Evolutionary conservation across 257 asterid genomes (phyloP).

Genomic region (Scutellaria minor): DNA sequence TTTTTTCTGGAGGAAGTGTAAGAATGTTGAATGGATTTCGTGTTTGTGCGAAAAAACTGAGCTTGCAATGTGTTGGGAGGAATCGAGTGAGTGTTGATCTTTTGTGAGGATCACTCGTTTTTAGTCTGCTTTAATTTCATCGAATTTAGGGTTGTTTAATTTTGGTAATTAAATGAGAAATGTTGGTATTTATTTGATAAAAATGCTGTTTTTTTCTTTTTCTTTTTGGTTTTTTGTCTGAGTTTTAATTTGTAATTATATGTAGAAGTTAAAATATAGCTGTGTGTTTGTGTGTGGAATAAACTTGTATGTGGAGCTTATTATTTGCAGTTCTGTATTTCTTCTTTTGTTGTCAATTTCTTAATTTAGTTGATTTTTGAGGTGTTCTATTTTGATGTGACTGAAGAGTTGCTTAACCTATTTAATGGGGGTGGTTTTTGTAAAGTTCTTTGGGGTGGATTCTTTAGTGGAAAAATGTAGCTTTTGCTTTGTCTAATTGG

Average conservation of each 20-base stretch:
- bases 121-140: slow-evolving; percentile 20
- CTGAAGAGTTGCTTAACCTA: slow-evolving; percentile 29
- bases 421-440: slow-evolving; percentile 20
- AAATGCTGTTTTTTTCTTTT: slow-evolving; percentile 11
- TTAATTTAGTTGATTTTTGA: slow-evolving; percentile 28
- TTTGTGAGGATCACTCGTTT: slow-evolving; percentile 28
- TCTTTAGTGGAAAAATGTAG: slow-evolving; percentile 30
- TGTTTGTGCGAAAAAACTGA: slow-evolving; percentile 20
- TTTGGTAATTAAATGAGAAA: slow-evolving; percentile 21
- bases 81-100: slow-evolving; percentile 11
- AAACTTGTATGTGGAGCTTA: neutral
- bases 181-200: slow-evolving; percentile 16
- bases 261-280: neutral
- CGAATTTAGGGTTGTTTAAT: slow-evolving; percentile 21
- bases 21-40: slow-evolving; percentile 22
- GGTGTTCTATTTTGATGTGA: slow-evolving; percentile 38
- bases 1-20: neutral
- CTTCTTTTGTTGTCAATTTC: slow-evolving; percentile 17
- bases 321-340: slow-evolving; percentile 8
- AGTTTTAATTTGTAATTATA: slow-evolving; percentile 22
- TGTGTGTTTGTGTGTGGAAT: slow-evolving; percentile 8
- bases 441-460: slow-evolving; percentile 13
- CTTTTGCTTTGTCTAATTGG: slow-evolving; percentile 19
- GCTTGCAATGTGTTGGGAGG: slow-evolving; percentile 28
- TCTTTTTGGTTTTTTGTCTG: neutral